A percentile compares a stretch with the other conserved stretches of the same genome.
These are phyloP conservation scores for Lentinus tigrinus DNA, from an alignment of 768 basidiomycete species.

Conservation along the genomic window DNA sequence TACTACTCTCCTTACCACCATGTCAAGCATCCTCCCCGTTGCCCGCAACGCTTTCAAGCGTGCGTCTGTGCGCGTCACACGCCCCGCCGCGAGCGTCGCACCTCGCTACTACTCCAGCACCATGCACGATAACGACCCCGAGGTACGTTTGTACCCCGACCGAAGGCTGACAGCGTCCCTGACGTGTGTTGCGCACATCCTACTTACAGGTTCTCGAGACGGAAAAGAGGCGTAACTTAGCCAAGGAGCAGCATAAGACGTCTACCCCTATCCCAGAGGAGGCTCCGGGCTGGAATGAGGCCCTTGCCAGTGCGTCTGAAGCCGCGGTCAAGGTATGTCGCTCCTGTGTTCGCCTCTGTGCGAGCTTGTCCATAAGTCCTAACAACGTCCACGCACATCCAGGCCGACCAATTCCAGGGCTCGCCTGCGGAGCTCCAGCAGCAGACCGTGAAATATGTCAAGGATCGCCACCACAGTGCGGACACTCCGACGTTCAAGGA, in stretches of 20 bases:
- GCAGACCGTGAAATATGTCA: slow-evolving; percentile 28
- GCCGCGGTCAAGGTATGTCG: slow-evolving; percentile 33
- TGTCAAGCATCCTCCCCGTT: slow-evolving; percentile 23
- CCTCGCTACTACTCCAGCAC: slow-evolving; percentile 28
- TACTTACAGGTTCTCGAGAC: slow-evolving; percentile 27
- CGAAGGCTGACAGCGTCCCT: background rate
- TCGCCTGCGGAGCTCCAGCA: slow-evolving; percentile 19
- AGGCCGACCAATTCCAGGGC: slow-evolving; percentile 27
- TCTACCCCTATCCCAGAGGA: slow-evolving; percentile 29
- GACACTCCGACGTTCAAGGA: slow-evolving; percentile 6
- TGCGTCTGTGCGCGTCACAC: slow-evolving; percentile 18
- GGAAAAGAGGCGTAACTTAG: slow-evolving; percentile 35
- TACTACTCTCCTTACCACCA: slow-evolving; percentile 16
- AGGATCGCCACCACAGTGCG: slow-evolving; percentile 22
- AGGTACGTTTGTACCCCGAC: slow-evolving; percentile 18
- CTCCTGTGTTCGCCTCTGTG: background rate
- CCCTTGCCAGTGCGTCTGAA: slow-evolving; percentile 35
- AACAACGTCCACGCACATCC: background rate
- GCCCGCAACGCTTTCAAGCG: slow-evolving; percentile 26
- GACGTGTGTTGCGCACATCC: background rate
- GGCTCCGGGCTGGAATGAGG: slow-evolving; percentile 39
- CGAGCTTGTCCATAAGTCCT: too few relatives aligned
- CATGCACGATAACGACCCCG: slow-evolving; percentile 36
- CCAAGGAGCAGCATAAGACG: slow-evolving; percentile 32
- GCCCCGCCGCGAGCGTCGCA: slow-evolving; percentile 10